phyloP scores from a whole-genome alignment of 1,284 basidiomycete species.

The Erythrobasidium hasegawianum region DNA sequence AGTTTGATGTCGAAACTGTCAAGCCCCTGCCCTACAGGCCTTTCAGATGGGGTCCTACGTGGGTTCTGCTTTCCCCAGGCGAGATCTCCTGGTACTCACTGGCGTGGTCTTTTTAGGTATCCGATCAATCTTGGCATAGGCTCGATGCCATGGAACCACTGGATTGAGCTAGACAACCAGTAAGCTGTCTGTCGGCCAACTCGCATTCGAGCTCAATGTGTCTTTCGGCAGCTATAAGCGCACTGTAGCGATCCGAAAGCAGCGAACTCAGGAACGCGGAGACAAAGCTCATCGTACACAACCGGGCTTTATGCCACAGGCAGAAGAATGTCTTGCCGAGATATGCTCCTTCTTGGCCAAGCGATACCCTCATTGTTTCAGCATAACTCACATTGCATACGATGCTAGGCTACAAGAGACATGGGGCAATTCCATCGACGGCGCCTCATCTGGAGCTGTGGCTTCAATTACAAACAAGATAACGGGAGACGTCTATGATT shows the following conservation, averaged over 20 bases:
- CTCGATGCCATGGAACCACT: conserved; percentile 26
- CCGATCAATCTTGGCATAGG: conserved; percentile 10
- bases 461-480: conserved; percentile 56
- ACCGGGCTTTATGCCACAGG: conserved; percentile 33
- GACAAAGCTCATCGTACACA: conserved; percentile 7
- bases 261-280: conserved; percentile 8
- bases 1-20: conserved; percentile 18
- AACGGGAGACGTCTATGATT: conserved; percentile 56
- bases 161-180: conserved; percentile 36
- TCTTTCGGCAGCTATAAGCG: conserved; percentile 16
- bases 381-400: conserved; percentile 46
- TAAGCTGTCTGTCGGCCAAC: background rate
- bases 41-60: conserved; percentile 35
- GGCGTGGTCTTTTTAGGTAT: background rate
- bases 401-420: conserved; percentile 56
- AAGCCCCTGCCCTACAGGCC: conserved; percentile 35
- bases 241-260: conserved; percentile 10
- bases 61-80: background rate
- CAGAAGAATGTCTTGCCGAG: conserved; percentile 35
- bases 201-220: background rate
- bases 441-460: conserved; percentile 28
- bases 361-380: conserved; percentile 34
- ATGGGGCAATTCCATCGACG: conserved; percentile 33
- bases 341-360: conserved; percentile 33
- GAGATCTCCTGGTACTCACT: background rate